Conservation (phyloP, 176 grass and related monocot genomes). For the Paspalum notatum region DNA sequence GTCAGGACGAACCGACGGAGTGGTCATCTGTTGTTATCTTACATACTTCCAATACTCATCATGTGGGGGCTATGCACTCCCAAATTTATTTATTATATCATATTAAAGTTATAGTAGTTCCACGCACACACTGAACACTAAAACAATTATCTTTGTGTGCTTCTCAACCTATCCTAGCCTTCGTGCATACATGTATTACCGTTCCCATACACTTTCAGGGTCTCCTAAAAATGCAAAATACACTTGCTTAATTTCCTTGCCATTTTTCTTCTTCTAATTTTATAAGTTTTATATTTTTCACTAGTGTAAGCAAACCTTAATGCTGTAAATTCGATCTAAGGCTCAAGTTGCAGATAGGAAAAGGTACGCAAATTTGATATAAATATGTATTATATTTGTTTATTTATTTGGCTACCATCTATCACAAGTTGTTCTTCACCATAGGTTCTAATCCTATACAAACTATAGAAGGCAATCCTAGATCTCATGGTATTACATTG, state of each 20-base stretch:
- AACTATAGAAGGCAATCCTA: too few relatives aligned
- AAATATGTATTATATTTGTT: too few relatives aligned
- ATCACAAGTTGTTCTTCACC: too few relatives aligned
- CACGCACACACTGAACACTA: neutral
- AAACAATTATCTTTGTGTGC: neutral
- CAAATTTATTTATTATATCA: neutral
- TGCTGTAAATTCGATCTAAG: too few relatives aligned
- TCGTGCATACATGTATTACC: neutral
- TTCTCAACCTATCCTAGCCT: neutral
- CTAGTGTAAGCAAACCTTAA: neutral
- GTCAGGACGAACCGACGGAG: slow-evolving; percentile 26
- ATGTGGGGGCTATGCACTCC: slow-evolving; percentile 14
- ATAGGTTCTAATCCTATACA: too few relatives aligned
- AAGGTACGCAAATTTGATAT: too few relatives aligned
- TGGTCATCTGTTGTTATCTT: slow-evolving; percentile 42
- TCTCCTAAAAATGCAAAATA: neutral
- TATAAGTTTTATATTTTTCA: neutral
- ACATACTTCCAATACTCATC: slow-evolving; percentile 24
- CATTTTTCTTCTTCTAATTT: neutral
- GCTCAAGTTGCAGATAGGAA: too few relatives aligned
- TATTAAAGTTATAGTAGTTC: neutral
- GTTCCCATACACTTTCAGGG: neutral
- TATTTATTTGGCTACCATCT: too few relatives aligned
- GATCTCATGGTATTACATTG: too few relatives aligned
- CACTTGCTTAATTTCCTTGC: neutral